Conservation (phyloP, 192 early-diverging fungal species). For the Dimargaris xerosporica region DNA sequence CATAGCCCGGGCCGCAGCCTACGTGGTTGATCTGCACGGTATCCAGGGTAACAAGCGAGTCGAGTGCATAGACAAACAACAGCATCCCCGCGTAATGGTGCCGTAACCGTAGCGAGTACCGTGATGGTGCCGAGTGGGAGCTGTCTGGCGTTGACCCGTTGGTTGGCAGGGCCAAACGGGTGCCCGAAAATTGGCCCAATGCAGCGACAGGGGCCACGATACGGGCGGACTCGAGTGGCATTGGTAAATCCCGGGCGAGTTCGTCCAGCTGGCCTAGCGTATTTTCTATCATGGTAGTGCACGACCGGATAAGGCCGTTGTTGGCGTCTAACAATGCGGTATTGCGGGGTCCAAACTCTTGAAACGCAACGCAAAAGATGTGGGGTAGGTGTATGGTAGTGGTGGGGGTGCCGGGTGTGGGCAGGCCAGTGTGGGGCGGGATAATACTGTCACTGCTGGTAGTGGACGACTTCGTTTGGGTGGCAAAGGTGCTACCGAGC, state of each 20-base stretch:
- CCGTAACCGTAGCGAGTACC: background rate
- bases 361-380: conserved; percentile 1
- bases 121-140: background rate
- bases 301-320: conserved; percentile 6
- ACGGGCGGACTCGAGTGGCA: background rate
- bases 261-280: background rate
- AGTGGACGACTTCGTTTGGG: background rate
- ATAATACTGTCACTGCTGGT: background rate
- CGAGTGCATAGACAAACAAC: conserved; percentile 1
- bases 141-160: too few species aligned
- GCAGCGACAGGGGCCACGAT: background rate
- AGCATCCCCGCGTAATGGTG: conserved; percentile 9
- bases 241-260: background rate
- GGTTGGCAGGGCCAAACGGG: too few species aligned
- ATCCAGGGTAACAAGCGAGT: background rate
- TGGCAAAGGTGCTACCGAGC: background rate
- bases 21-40: conserved; percentile 1
- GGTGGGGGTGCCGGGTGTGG: background rate
- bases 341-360: conserved; percentile 9
- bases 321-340: conserved; percentile 7
- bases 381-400: background rate
- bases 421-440: background rate
- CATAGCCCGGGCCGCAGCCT: background rate
- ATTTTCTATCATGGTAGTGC: conserved; percentile 4
- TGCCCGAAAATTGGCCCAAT: background rate